Evolutionary conservation across 75 land plant species (phyloP), one percentile per base, ranked within the genome.

Genomic region (Cupressus sempervirens): DNA sequence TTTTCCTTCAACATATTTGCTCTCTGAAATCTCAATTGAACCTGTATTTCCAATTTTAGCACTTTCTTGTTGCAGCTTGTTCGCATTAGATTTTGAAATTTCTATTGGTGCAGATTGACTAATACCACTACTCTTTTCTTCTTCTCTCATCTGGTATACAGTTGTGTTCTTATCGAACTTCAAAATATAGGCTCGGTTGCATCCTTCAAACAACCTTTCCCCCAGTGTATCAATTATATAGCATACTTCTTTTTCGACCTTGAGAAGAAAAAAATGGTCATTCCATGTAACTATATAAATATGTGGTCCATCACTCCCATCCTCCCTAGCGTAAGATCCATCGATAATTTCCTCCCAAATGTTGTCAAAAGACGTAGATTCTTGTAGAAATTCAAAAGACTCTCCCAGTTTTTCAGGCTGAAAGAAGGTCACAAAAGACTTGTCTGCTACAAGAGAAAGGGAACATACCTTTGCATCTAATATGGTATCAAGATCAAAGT

Each of bases 271-370:
- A 83, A 97, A 97, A 76, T 97, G 99, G 86, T 95, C 99, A 77
- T 97, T 97, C 99, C 98, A 97, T 84, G 96, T 95, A 7, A 97
- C 89, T 30, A 97, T 95, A 77, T 95, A 97, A 36, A 97, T 86
- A 18, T 84, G 86, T 30, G 93, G 89, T 12, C 81, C 90, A 50
- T 82, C 74, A 56, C 73, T 86, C 18, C 30, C 58, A n/a, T 14
- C 20, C 9, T 29, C 82, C n/a, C 73, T 83, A 41, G 82, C 54
- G 26, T 20, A 26, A n/a, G 62, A 76, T 52, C 48, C 75, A 13
- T 67, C 81, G 54, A 81, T 86, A 68, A 96, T 89, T 86, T 96
- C 98, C 41, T 93, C 98, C 99, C 99, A 97, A 26, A 97, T 97
- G 70, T 88, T 88, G 80, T 97, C 99, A 83, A 97, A 62, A 5